Evolutionary conservation across 2,329 filamentous ascomycete genomes (phyloP).

Genomic region (Celoporthe dispersa): DNA sequence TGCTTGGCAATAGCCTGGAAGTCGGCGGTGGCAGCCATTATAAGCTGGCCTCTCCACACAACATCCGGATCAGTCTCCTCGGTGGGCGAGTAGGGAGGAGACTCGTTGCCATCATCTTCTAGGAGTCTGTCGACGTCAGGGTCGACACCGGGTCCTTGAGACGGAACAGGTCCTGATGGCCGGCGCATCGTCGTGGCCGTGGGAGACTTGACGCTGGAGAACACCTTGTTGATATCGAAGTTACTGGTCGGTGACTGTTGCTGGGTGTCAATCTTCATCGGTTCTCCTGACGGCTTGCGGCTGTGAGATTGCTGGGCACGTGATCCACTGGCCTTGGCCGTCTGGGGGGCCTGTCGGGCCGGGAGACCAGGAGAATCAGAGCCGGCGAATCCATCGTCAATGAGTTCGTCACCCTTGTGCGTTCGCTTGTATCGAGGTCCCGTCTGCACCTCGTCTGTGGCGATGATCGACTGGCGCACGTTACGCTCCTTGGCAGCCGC

Average conservation of each 20-base stretch:
- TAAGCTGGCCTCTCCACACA: slow-evolving; percentile 76
- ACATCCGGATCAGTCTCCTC: slow-evolving; percentile 74
- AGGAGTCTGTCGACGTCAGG: slow-evolving; percentile 89
- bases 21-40: slow-evolving; percentile 77
- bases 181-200: slow-evolving; percentile 52
- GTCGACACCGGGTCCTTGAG: slow-evolving; percentile 69
- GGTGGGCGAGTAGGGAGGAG: slow-evolving; percentile 81
- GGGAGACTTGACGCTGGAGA: slow-evolving; percentile 81
- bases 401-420: slow-evolving; percentile 91
- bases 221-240: slow-evolving; percentile 87
- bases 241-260: slow-evolving; percentile 59
- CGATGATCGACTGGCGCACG: slow-evolving; percentile 83
- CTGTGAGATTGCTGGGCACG: slow-evolving; percentile 20
- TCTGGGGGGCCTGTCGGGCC: slow-evolving; percentile 35
- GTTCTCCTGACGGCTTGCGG: slow-evolving; percentile 32
- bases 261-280: slow-evolving; percentile 52
- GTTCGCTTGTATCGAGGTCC: slow-evolving; percentile 79
- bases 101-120: slow-evolving; percentile 78
- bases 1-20: slow-evolving; percentile 80
- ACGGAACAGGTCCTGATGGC: slow-evolving; percentile 52
- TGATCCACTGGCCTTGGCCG: slow-evolving; percentile 19
- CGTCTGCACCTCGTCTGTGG: slow-evolving; percentile 69
- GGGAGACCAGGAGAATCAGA: slow-evolving; percentile 44
- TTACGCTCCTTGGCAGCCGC: slow-evolving; percentile 77
- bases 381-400: slow-evolving; percentile 60